These are phyloP conservation scores for Polysphondylium violaceum DNA, from an alignment of 78 protist species.

Conservation along the genomic window DNA sequence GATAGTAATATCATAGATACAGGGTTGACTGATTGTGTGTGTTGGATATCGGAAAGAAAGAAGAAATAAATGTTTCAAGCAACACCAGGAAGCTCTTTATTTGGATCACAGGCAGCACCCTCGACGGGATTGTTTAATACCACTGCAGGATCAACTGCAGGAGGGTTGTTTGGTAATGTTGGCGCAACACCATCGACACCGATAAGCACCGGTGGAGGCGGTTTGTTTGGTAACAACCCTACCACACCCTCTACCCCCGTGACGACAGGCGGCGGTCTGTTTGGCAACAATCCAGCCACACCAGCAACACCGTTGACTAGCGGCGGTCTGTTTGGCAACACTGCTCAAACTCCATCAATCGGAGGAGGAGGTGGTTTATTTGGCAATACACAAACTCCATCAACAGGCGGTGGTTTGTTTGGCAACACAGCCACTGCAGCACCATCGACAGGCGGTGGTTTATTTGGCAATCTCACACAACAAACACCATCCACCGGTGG, in stretches of 20 bases:
- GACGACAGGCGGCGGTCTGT: constrained; percentile 2
- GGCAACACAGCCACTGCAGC: not conserved
- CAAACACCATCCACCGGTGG: not conserved
- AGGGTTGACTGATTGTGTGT: too few relatives aligned
- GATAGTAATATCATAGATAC: too few relatives aligned
- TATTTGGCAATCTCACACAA: not conserved
- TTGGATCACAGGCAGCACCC: constrained; percentile 6
- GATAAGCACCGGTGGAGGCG: not conserved
- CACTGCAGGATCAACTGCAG: not conserved
- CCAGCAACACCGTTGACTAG: not conserved
- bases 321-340: not conserved
- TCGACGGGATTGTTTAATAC: not conserved
- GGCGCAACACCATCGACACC: constrained; percentile 1
- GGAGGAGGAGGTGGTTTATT: not conserved
- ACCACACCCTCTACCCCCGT: not conserved
- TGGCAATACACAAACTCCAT: not conserved
- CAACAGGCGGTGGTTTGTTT: not conserved
- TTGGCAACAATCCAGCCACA: not conserved
- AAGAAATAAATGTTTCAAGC: too few relatives aligned
- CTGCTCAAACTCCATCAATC: not conserved
- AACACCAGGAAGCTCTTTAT: too few relatives aligned
- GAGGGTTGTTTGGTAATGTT: not conserved
- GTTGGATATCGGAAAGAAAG: too few relatives aligned
- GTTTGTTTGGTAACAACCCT: not conserved
- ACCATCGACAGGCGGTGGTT: not conserved